Evolutionary conservation across 208 protist genomes (phyloP), one percentile per base, ranked within the genome.

Genomic region (Borovskyia barvae): DNA sequence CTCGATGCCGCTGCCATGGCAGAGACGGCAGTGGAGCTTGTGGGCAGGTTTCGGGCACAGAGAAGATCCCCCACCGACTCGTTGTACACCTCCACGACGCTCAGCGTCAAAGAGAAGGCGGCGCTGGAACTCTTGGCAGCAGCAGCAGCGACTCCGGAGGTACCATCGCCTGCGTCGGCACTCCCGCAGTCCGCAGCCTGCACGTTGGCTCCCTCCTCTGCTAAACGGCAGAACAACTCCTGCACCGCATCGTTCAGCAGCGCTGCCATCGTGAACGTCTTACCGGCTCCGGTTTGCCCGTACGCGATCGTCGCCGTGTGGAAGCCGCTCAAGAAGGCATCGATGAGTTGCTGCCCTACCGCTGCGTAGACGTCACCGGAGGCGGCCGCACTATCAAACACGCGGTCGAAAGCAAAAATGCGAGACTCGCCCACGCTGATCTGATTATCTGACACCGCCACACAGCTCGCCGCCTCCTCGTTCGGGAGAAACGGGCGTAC

Each of bases 81-180:
- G 64, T 98, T 98, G 79, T 98, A 97, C 50, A 98, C 91, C 46
- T 98, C 95, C 26, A 98, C 57, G 35, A 87, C 96, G 2, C 90
- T 93, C 28, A 86, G 55, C 28, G 57, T 29, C 43, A 85, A 51
- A 20, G 64, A 59, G 46, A 68, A 75, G 32, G 22, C 17, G 6
- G 37, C n/a, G 14, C 26, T 30, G 51, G 41, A 24, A 56, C 20
- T 20, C 32, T 32, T 42, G 37, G 25, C 36, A 15, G 46, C 33
- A 11, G 30, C 43, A 4, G 33, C 0, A 5, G 37, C 43, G 35
- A 28, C 20, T 41, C 49, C 42, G 11, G 52, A 49, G 33, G 25
- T n/a, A 11, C 5, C 24, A 39, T 15, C 32, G 30, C 29, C 33
- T 2, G 19, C 29, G 29, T 33, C 49, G 36, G 26, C 43, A 30